Base-by-base conservation (phyloP, 441 rosid species). In the Euphorbia corollata region DNA sequence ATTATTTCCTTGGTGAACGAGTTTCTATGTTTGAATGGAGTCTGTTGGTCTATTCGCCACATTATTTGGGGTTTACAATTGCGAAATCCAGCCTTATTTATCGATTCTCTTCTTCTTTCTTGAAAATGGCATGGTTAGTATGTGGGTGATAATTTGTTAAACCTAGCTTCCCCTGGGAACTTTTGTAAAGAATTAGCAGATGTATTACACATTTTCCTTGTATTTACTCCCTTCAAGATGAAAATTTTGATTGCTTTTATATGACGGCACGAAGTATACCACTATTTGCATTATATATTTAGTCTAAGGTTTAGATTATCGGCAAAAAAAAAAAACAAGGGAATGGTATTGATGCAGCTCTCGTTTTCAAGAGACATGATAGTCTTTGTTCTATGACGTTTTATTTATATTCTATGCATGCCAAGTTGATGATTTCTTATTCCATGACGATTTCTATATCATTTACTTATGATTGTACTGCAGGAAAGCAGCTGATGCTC, bases 401-500 rank as follows among this genome's bases (percentile, higher is more conserved):
- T 30, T 59, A 12, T 27, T 27, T 27, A 27, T 27, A 27, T 27
- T 27, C 32, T 27, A 27, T 27, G 18, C 43, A 54, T 12, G 57
- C 15, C 4, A 38, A 23, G 22, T 39, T 39, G 23, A 13, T 60
- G 10, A 18, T 6, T 19, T 65, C 13, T 10, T 18, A 5, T 10
- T 9, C 13, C 8, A 41, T 41, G 59, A n/a, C 20, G 20, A 45
- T 45, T 48, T 48, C 8, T 9, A 1, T 15, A 18, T 18, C 27
- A 0, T 22, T 18, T 9, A 16, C 8, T 32, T 36, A 18, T 45
- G 16, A 50, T 47, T 67, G n/a, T 45, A 30, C 56, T 85, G 79
- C 84, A 90, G 98, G 92, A 70, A 90, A 94, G 78, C 87, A 85
- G 80, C 74, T 90, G 73, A 90, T 91, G 99, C 83, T 89, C 75